A percentile compares a stretch with the other conserved stretches of the same genome.
These are phyloP conservation scores for Immersiporthe knoxdaviesiana DNA, from an alignment of 2,329 filamentous ascomycete species.

Conservation along the genomic window DNA sequence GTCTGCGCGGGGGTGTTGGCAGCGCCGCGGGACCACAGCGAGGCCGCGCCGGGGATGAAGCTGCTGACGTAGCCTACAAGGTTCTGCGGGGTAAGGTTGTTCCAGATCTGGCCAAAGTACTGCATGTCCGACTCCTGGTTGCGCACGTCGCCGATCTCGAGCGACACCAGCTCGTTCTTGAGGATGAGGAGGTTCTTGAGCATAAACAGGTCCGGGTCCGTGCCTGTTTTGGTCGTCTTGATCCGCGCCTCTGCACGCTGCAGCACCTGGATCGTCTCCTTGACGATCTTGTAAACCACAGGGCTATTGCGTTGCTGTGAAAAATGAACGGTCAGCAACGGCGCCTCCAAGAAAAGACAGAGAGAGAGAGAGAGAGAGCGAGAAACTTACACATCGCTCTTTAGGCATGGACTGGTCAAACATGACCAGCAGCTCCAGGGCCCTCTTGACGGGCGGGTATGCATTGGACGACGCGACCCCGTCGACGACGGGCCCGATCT, in stretches of 20 bases:
- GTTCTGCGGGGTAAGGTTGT: constrained; percentile 61
- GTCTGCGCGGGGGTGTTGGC: constrained; percentile 38
- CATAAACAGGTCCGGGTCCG: constrained; percentile 87
- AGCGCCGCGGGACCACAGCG: constrained; percentile 49
- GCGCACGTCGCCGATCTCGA: constrained; percentile 80
- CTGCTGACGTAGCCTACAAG: constrained; percentile 62
- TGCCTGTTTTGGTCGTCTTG: constrained; percentile 58
- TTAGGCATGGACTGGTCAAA: constrained; percentile 69
- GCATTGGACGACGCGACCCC: constrained; percentile 60
- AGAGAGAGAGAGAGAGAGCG: neutral
- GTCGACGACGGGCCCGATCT: constrained; percentile 53
- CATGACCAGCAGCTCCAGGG: constrained; percentile 61
- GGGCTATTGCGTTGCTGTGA: constrained; percentile 55
- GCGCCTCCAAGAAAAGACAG: neutral
- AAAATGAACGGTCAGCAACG: constrained; percentile 12
- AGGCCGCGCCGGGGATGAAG: constrained; percentile 57
- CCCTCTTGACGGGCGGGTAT: constrained; percentile 60
- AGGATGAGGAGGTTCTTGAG: constrained; percentile 93
- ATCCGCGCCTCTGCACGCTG: constrained; percentile 75
- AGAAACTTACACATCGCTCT: constrained; percentile 59
- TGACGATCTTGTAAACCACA: constrained; percentile 73
- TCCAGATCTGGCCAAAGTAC: constrained; percentile 68
- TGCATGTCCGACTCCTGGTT: constrained; percentile 58
- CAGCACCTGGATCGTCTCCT: constrained; percentile 84
- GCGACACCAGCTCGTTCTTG: constrained; percentile 93